Conservation (phyloP, 2,329 filamentous ascomycete species). For the Coniella vitis region DNA sequence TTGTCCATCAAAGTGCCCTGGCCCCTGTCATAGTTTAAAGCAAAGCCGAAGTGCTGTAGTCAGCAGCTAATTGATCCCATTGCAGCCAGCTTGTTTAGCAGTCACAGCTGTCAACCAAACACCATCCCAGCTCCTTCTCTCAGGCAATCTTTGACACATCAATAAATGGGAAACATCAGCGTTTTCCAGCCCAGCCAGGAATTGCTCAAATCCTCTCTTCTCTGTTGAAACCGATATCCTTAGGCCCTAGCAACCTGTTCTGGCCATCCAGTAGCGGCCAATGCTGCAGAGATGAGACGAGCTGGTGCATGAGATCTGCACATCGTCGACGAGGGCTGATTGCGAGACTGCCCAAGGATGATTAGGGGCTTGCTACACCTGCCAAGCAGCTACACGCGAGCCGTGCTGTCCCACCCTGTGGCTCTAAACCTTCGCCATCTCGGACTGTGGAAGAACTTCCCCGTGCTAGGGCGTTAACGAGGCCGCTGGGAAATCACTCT, state of each 20-base stretch:
- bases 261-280: no score
- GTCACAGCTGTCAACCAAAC: neutral
- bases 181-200: neutral
- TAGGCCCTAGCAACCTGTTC: constrained; percentile 1
- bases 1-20: constrained; percentile 2
- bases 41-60: no score
- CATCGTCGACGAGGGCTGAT: no score
- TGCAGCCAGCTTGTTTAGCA: neutral
- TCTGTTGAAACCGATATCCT: neutral
- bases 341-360: no score
- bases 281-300: neutral
- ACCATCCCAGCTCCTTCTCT: neutral
- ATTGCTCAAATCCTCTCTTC: neutral
- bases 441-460: neutral
- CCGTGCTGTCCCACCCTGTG: no score
- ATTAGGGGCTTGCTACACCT: no score
- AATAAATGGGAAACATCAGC: neutral
- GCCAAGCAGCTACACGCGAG: neutral
- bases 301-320: no score
- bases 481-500: constrained; percentile 1
- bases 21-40: no score
- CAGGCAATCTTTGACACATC: neutral
- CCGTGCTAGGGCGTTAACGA: neutral
- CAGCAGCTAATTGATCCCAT: no score
- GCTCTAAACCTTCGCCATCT: neutral